These are phyloP conservation scores for Cladophialophora exuberans DNA, from an alignment of 2,329 filamentous ascomycete genomes.

Conservation along the genomic window DNA sequence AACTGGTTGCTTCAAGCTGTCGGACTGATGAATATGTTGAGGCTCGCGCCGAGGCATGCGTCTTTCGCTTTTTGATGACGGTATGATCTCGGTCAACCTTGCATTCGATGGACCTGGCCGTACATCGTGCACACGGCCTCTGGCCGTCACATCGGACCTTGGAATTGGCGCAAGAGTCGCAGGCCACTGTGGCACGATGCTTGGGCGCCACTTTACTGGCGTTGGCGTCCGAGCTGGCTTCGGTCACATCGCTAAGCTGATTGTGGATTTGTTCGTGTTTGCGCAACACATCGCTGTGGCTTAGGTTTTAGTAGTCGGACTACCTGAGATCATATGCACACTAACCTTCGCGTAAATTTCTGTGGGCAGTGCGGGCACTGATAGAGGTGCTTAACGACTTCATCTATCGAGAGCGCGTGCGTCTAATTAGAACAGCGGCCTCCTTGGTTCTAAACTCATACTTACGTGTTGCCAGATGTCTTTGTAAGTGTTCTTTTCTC, in stretches of 20 bases:
- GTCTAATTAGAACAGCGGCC: background rate
- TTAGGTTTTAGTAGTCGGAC: too few species aligned
- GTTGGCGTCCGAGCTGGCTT: background rate
- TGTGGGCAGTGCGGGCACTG: too few species aligned
- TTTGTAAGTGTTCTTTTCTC: background rate
- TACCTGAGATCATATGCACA: background rate
- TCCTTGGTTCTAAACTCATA: too few species aligned
- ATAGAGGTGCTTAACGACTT: background rate
- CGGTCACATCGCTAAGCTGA: background rate
- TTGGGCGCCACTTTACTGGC: background rate
- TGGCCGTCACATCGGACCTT: background rate
- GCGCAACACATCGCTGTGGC: background rate
- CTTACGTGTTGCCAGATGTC: background rate
- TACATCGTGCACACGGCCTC: background rate
- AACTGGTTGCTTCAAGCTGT: too few species aligned
- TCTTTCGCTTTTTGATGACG: background rate
- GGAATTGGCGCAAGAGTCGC: background rate
- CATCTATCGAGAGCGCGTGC: background rate
- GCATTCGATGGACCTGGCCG: background rate
- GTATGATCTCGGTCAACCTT: too few species aligned
- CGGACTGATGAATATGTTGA: too few species aligned
- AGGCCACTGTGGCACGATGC: background rate
- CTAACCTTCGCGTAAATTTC: background rate
- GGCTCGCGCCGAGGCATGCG: too few species aligned
- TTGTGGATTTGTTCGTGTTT: background rate